phyloP scores from a whole-genome alignment of 2,329 filamentous ascomycete species.

The Thelonectria olida region DNA sequence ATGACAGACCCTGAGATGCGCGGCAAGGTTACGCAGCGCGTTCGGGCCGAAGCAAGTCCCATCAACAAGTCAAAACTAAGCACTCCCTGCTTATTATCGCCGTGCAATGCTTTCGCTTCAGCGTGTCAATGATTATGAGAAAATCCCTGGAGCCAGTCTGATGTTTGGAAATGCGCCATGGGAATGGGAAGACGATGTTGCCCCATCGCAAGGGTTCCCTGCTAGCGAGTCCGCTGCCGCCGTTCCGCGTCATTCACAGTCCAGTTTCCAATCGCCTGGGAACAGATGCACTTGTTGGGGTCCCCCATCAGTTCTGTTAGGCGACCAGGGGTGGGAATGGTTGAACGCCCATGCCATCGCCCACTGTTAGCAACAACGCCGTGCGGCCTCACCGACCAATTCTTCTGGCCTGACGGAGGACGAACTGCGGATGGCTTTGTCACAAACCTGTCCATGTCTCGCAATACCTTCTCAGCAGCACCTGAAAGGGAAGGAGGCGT shows the following conservation, averaged over 20 bases:
- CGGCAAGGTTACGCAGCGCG: conserved; percentile 13
- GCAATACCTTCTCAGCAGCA: not conserved
- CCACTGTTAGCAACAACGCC: conserved; percentile 15
- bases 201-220: conserved; percentile 33
- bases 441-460: not conserved
- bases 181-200: conserved; percentile 29
- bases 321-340: conserved; percentile 2
- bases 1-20: not conserved
- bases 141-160: conserved; percentile 26
- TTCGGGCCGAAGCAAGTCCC: conserved; percentile 4
- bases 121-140: conserved; percentile 15
- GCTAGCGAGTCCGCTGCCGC: conserved; percentile 24
- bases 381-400: conserved; percentile 16
- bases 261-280: conserved; percentile 38
- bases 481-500: not conserved
- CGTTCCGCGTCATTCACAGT: conserved; percentile 26
- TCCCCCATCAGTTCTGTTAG: conserved; percentile 12
- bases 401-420: not conserved
- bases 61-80: not conserved
- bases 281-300: conserved; percentile 30
- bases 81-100: not conserved
- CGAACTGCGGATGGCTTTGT: not conserved
- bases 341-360: conserved; percentile 9
- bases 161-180: conserved; percentile 24
- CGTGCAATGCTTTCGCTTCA: conserved; percentile 16